phyloP scores from a whole-genome alignment of 352 stramenopile species.

The Phytopythium mirpurense region DNA sequence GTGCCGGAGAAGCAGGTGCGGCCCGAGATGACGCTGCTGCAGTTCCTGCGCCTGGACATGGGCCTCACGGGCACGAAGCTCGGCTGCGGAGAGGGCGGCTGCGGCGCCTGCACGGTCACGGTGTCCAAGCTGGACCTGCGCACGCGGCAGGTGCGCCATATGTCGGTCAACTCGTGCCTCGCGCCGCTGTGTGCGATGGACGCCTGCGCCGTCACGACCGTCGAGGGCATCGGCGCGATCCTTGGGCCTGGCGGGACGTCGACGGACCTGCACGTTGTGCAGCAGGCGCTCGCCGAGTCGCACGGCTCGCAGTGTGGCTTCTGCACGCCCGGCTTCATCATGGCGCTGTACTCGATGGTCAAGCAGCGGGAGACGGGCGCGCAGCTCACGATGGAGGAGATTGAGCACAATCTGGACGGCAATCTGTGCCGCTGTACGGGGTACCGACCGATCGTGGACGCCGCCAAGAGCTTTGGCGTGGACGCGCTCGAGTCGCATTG shows the following conservation, averaged over 20 bases:
- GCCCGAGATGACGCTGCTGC: slow-evolving; percentile 76
- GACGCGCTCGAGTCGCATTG: slow-evolving; percentile 56
- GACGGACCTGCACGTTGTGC: slow-evolving; percentile 70
- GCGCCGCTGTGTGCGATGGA: slow-evolving; percentile 80
- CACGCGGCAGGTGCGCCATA: slow-evolving; percentile 42
- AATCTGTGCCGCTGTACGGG: slow-evolving; percentile 95
- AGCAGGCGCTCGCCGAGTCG: slow-evolving; percentile 86
- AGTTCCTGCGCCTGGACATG: slow-evolving; percentile 74
- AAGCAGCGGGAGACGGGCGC: slow-evolving; percentile 66
- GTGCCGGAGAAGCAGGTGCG: slow-evolving; percentile 44
- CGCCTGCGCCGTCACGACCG: slow-evolving; percentile 79
- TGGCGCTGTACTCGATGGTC: slow-evolving; percentile 80
- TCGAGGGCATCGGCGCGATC: slow-evolving; percentile 68
- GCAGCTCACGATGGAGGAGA: slow-evolving; percentile 76
- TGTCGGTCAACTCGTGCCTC: slow-evolving; percentile 87
- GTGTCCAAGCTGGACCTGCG: slow-evolving; percentile 65
- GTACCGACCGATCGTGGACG: slow-evolving; percentile 80
- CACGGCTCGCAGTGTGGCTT: slow-evolving; percentile 95
- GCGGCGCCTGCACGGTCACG: slow-evolving; percentile 95
- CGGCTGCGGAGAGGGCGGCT: slow-evolving; percentile 94
- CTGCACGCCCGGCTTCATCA: slow-evolving; percentile 88
- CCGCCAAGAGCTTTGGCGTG: slow-evolving; percentile 80
- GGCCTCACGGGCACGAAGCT: slow-evolving; percentile 82
- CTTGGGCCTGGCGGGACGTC: slow-evolving; percentile 20
- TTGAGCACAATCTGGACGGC: slow-evolving; percentile 93